Evolutionary conservation across 306 rosid species (phyloP), one percentile per base, ranked within the genome.

Genomic region (Begonia fuchsioides): DNA sequence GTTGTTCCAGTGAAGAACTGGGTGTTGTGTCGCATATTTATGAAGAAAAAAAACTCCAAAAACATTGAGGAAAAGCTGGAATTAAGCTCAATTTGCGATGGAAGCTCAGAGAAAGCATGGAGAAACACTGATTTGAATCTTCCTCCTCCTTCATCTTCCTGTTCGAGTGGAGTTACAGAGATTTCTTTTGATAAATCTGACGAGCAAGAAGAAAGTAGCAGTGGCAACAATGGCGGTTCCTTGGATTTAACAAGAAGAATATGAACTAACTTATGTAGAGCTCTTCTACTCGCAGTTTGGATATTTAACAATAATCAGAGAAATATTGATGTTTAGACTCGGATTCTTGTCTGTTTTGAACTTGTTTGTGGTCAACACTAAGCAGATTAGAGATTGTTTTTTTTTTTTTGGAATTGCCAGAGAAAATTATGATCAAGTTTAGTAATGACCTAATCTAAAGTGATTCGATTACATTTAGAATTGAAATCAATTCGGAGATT

Each of bases 171-270:
- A 13, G 17, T 56, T 16, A 56, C 60, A 5, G 60, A 56, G 44
- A 56, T 56, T 15, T 32, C 60, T 14, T n/a, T 12, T 5, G 38
- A 56, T 46, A 17, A 15, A 14, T 20, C 3, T 2, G 40, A 50
- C 19, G 60, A 56, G 9, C 32, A 56, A 10, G 60, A 56, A 56
- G 60, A 56, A 45, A 56, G 43, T 15, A 56, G 60, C 51, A n/a
- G 60, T 32, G 44, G 6, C 16, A 32, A 13, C 32, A 45, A 40
- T 43, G 35, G 35, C 35, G 5, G 35, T 41, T 41, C 45, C 9
- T n/a, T 41, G 10, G 14, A 41, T 7, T 6, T 41, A 10, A 41
- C n/a, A 41, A 41, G n/a, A n/a, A n/a, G 6, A 41, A 0, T 41
- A 41, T n/a, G n/a, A n/a, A n/a, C n/a, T n/a, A n/a, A n/a, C n/a